These are phyloP conservation scores for Ustilago loliicola DNA, from an alignment of 1,284 basidiomycete genomes.

Conservation along the genomic window DNA sequence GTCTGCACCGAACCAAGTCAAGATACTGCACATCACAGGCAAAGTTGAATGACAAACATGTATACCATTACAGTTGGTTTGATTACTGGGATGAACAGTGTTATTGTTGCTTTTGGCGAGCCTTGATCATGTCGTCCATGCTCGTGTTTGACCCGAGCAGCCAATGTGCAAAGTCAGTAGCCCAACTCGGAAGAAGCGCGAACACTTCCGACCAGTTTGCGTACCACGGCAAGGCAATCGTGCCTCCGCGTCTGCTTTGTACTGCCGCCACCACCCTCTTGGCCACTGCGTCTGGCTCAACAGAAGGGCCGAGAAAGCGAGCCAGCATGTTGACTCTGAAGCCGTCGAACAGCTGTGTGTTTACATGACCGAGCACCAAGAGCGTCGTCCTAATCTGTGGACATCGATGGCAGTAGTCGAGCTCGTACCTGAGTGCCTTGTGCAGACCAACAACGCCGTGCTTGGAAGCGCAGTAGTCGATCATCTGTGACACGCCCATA, in stretches of 20 bases:
- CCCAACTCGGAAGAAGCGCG: slow-evolving; percentile 54
- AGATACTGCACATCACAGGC: neutral
- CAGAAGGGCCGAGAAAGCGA: slow-evolving; percentile 56
- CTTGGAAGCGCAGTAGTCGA: slow-evolving; percentile 69
- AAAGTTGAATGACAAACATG: neutral
- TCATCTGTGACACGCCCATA: slow-evolving; percentile 81
- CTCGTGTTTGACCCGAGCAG: slow-evolving; percentile 38
- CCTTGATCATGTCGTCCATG: slow-evolving; percentile 39
- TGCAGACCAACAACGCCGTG: slow-evolving; percentile 68
- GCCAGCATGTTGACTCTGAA: slow-evolving; percentile 41
- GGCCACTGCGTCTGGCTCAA: slow-evolving; percentile 50
- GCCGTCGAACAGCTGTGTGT: slow-evolving; percentile 60
- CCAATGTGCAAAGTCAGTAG: slow-evolving; percentile 42
- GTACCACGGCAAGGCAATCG: slow-evolving; percentile 59
- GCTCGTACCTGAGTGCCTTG: slow-evolving; percentile 65
- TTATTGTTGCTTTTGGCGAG: slow-evolving; percentile 24
- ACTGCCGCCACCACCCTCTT: slow-evolving; percentile 47
- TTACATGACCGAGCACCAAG: slow-evolving; percentile 60
- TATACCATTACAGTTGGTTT: neutral
- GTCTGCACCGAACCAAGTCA: neutral
- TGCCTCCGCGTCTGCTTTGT: slow-evolving; percentile 47
- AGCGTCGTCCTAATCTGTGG: slow-evolving; percentile 62
- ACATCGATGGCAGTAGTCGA: slow-evolving; percentile 55
- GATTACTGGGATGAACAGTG: neutral
- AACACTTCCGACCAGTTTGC: slow-evolving; percentile 57